A percentile compares a stretch with the other conserved stretches of the same genome.
Evolutionary conservation across 352 stramenopile genomes (phyloP).

Genomic region (Globisporangium nunn): DNA sequence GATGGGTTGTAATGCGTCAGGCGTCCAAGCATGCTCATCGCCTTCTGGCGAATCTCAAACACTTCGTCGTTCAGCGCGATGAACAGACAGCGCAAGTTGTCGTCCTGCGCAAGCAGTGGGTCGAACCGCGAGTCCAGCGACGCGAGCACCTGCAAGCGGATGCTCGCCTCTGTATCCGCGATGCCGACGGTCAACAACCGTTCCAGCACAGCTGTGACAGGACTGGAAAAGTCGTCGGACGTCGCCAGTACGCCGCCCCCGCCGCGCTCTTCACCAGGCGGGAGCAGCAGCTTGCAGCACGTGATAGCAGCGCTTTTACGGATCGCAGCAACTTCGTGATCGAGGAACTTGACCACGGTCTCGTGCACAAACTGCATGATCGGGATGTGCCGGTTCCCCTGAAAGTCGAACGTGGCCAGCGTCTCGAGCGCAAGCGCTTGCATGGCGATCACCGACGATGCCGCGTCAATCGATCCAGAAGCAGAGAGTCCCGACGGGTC

Average conservation of each 20-base stretch:
- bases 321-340: conserved; percentile 79
- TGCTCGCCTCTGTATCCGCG: conserved; percentile 80
- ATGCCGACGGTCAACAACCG: conserved; percentile 80
- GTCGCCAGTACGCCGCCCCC: conserved; percentile 45
- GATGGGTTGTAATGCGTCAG: conserved; percentile 84
- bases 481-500: conserved; percentile 23
- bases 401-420: conserved; percentile 82
- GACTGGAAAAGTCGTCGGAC: conserved; percentile 63
- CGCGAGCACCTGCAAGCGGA: conserved; percentile 70
- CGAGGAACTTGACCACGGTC: conserved; percentile 83
- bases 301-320: conserved; percentile 84
- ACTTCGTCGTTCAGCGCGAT: conserved; percentile 85
- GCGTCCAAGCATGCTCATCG: conserved; percentile 82
- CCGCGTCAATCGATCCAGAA: conserved; percentile 24
- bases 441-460: conserved; percentile 62
- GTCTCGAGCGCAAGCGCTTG: conserved; percentile 81
- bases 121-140: conserved; percentile 82
- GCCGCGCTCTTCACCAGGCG: conserved; percentile 51
- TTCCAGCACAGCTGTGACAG: conserved; percentile 71
- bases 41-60: conserved; percentile 84
- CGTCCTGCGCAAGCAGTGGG: conserved; percentile 67
- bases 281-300: conserved; percentile 80
- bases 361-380: conserved; percentile 88
- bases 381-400: conserved; percentile 76
- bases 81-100: conserved; percentile 82